Evolutionary conservation across 768 basidiomycete species (phyloP), one percentile per base, ranked within the genome.

Genomic region (Suillus weaverae): DNA sequence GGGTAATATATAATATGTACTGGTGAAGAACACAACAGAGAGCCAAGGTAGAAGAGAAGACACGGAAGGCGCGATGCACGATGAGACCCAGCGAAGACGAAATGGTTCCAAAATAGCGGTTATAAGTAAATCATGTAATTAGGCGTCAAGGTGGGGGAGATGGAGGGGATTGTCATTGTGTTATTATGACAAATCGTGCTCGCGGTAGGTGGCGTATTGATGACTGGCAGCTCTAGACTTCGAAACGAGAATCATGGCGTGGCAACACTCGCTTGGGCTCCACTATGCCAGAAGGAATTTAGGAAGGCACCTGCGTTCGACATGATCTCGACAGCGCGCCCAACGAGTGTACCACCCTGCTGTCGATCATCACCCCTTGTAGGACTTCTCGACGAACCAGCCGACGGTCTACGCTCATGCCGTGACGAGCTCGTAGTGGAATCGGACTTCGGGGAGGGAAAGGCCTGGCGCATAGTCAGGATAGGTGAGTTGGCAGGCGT

Each of bases 261-360:
- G n/a, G 73, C 30, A 38, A 70, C 66, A 30, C 70, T 62, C 20
- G 71, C 43, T 38, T 69, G 66, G 22, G 68, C 13, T 22, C 74
- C 71, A 51, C 44, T 71, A 63, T 78, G 77, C 87, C 86, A 89
- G 65, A 89, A 77, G 26, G 83, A 79, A 26, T 92, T 90, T 22
- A 95, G 72, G 69, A 90, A 88, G 51, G 91, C 90, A 22, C 91
- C 88, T 2, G 94, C 94, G 60, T 84, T 88, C 51, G 86, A 88
- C 64, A 95, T 90, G 46, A 95, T 91, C 61, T 90, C 92, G 22
- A 89, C 91, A 30, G 93, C 88, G 56, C 85, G 80, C 18, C 85
- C 83, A 30, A 85, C 84, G 26, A 89, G 76, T 43, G 80, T 83
- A 5, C 79, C 82, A 26, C 64, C 64, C 33, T 72, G 74, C 22